These are phyloP conservation scores for Eimeria sp. DNA, from an alignment of 169 alveolate genomes.

Conservation along the genomic window DNA sequence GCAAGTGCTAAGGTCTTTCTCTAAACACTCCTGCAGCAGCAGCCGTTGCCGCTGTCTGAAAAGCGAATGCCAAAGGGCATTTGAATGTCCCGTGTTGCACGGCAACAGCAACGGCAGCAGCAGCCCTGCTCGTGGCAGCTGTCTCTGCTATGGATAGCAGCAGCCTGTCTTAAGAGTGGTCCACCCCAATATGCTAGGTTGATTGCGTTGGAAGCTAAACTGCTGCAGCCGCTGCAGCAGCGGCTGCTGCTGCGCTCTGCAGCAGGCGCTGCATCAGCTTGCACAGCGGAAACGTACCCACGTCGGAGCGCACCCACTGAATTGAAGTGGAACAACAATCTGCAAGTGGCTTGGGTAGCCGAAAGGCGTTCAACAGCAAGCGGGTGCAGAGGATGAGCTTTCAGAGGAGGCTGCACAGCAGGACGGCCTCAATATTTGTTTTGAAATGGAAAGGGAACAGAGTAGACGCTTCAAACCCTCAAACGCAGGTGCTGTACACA, in stretches of 20 bases:
- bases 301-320: neutral
- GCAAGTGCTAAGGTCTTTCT: neutral
- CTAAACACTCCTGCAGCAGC: neutral
- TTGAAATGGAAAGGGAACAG: neutral
- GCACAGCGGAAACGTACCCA: neutral
- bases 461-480: neutral
- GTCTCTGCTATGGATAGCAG: slow-evolving; percentile 21
- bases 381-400: neutral
- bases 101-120: slow-evolving; percentile 11
- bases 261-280: slow-evolving; percentile 55
- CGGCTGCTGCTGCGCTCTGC: slow-evolving; percentile 44
- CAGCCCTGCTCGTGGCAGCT: neutral
- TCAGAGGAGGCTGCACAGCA: neutral
- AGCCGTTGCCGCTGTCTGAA: slow-evolving; percentile 14
- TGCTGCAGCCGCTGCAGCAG: slow-evolving; percentile 72
- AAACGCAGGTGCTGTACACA: neutral
- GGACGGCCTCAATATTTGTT: neutral
- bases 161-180: neutral
- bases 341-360: neutral
- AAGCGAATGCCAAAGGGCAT: neutral
- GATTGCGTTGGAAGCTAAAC: neutral
- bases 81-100: slow-evolving; percentile 23
- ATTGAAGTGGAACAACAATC: neutral
- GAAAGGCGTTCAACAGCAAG: neutral
- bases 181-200: neutral